A percentile compares a stretch with the other conserved stretches of the same genome.
Evolutionary conservation across 148 eudicot genomes (phyloP).

Genomic region (Rhododendron simsii): DNA sequence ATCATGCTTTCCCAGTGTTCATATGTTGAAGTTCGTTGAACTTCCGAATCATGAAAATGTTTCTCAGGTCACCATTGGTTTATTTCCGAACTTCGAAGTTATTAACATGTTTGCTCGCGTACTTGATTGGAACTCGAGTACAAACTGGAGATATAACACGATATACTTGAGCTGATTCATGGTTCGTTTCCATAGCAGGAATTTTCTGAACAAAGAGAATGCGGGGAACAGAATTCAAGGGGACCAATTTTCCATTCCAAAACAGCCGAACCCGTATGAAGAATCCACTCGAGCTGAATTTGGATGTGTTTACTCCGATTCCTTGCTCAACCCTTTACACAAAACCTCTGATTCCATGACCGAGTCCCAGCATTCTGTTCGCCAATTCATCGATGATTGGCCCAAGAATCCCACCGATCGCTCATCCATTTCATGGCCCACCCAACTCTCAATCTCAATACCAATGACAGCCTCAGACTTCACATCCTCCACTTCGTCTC

Average conservation of each 20-base stretch:
- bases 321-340: conserved; percentile 44
- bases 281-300: conserved; percentile 26
- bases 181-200: conserved; percentile 15
- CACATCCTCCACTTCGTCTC: conserved; percentile 58
- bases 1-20: background rate
- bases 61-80: background rate
- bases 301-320: conserved; percentile 38
- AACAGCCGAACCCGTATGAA: conserved; percentile 15
- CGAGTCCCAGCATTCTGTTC: conserved; percentile 21
- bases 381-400: conserved; percentile 55
- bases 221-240: conserved; percentile 17
- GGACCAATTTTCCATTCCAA: conserved; percentile 18
- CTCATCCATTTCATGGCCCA: conserved; percentile 38
- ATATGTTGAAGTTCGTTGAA: background rate
- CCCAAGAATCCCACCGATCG: conserved; percentile 23
- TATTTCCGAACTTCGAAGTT: background rate
- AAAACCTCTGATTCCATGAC: conserved; percentile 10
- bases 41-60: background rate
- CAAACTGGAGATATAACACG: background rate
- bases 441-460: conserved; percentile 53
- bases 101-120: background rate
- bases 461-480: conserved; percentile 46
- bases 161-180: background rate
- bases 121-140: background rate
- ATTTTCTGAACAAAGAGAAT: conserved; percentile 21